A percentile compares a stretch with the other conserved stretches of the same genome.
Conservation (phyloP, 805 yeast species). For the Candida morakotiae region DNA sequence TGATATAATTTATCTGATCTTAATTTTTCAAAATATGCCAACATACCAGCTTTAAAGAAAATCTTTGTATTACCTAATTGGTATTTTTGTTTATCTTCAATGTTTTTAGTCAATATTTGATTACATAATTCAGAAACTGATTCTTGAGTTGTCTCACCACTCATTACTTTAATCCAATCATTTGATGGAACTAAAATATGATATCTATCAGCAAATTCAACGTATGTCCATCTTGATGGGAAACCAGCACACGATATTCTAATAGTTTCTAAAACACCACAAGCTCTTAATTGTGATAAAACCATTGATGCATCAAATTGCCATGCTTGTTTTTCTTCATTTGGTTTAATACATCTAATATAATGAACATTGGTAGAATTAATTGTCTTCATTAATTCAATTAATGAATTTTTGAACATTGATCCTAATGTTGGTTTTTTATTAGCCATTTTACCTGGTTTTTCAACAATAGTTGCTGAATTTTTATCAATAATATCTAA, state of each 20-base stretch:
- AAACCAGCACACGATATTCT: constrained; percentile 97
- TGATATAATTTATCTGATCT: constrained; percentile 73
- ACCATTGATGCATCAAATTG: constrained; percentile 94
- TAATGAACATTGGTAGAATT: constrained; percentile 94
- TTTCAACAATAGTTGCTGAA: constrained; percentile 35
- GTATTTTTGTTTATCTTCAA: constrained; percentile 64
- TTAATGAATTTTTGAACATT: constrained; percentile 86
- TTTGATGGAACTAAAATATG: constrained; percentile 74
- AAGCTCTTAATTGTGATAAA: constrained; percentile 89
- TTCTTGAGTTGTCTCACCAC: constrained; percentile 45
- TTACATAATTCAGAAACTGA: constrained; percentile 64
- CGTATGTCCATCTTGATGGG: constrained; percentile 94
- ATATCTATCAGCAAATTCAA: constrained; percentile 86
- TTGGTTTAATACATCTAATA: constrained; percentile 96
- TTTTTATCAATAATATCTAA: constrained; percentile 60
- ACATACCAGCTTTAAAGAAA: constrained; percentile 94
- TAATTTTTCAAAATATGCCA: constrained; percentile 83
- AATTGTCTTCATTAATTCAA: constrained; percentile 89
- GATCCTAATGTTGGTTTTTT: constrained; percentile 93
- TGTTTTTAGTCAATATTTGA: constrained; percentile 59
- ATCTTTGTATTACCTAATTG: constrained; percentile 92
- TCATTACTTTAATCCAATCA: constrained; percentile 60
- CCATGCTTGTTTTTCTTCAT: constrained; percentile 93
- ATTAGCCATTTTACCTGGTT: constrained; percentile 32
- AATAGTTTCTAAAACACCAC: constrained; percentile 97